Conservation (phyloP, 2,329 filamentous ascomycete genomes). For the Fusarium compactum region DNA sequence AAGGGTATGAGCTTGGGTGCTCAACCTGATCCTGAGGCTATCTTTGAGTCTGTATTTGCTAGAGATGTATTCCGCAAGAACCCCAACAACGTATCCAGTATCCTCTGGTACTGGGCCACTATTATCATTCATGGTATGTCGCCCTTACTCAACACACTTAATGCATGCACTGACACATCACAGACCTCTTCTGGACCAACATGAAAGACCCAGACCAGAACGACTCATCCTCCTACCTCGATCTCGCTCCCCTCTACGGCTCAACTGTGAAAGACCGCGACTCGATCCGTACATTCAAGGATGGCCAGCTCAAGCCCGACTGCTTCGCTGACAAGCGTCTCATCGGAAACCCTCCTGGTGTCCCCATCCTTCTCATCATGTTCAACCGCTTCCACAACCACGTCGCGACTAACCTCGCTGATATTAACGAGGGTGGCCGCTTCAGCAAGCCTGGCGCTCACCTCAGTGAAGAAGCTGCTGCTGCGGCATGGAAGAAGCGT, state of each 20-base stretch:
- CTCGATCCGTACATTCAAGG: conserved; percentile 74
- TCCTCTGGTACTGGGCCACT: conserved; percentile 79
- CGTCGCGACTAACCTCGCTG: conserved; percentile 79
- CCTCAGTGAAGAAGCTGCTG: conserved; percentile 62
- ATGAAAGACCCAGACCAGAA: conserved; percentile 68
- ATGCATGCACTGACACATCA: not conserved
- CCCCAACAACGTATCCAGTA: conserved; percentile 78
- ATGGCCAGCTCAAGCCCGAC: conserved; percentile 79
- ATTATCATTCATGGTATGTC: conserved; percentile 75
- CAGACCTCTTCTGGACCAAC: conserved; percentile 79
- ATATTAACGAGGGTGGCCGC: conserved; percentile 86
- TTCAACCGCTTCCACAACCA: conserved; percentile 90
- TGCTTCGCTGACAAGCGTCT: conserved; percentile 78
- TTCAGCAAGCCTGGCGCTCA: conserved; percentile 74
- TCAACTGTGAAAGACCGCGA: conserved; percentile 75
- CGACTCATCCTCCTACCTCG: conserved; percentile 78
- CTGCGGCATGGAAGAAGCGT: conserved; percentile 72
- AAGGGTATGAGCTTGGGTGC: conserved; percentile 70
- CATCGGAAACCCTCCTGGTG: conserved; percentile 77
- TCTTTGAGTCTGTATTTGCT: conserved; percentile 73
- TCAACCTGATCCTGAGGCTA: conserved; percentile 72
- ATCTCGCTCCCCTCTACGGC: conserved; percentile 78
- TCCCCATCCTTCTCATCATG: conserved; percentile 79
- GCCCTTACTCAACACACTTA: rapidly evolving
- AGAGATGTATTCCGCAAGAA: conserved; percentile 65